Percentiles rank a stretch among this genome's conserved stretches.
These are phyloP conservation scores for Capronia coronata DNA, from an alignment of 2,329 filamentous ascomycete species.

Conservation along the genomic window DNA sequence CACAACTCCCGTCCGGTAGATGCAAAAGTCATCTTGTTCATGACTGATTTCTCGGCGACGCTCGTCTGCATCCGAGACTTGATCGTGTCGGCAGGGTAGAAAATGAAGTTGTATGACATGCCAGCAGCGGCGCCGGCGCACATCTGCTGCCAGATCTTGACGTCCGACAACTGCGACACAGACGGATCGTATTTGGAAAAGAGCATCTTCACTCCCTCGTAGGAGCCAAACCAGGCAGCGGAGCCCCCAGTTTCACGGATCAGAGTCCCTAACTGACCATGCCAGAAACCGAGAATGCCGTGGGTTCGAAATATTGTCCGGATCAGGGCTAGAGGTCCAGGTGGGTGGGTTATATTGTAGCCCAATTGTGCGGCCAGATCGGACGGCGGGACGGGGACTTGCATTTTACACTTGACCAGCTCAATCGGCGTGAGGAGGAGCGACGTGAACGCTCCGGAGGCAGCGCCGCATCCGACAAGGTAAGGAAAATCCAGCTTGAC, in stretches of 20 bases:
- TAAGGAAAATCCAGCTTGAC: conserved; percentile 61
- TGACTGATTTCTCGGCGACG: conserved; percentile 4
- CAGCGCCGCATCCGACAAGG: conserved; percentile 73
- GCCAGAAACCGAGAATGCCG: conserved; percentile 84
- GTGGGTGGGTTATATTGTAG: conserved; percentile 42
- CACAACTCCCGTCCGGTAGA: conserved; percentile 65
- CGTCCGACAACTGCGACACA: conserved; percentile 25
- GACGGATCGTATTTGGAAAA: conserved; percentile 56
- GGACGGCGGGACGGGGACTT: conserved; percentile 54
- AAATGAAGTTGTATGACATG: conserved; percentile 92
- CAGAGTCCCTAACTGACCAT: conserved; percentile 85
- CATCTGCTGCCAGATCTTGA: conserved; percentile 83
- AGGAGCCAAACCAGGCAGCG: conserved; percentile 90
- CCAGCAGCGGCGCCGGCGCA: conserved; percentile 80
- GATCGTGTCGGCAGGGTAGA: conserved; percentile 95
- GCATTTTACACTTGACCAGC: conserved; percentile 97
- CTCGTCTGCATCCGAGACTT: conserved; percentile 92
- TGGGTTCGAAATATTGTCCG: conserved; percentile 73
- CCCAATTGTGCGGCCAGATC: conserved; percentile 32
- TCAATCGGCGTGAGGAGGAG: conserved; percentile 91
- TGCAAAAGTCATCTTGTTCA: conserved; percentile 57
- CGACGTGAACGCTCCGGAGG: conserved; percentile 82
- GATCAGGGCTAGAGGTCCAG: conserved; percentile 63
- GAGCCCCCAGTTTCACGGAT: conserved; percentile 90
- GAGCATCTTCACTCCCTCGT: conserved; percentile 68